phyloP scores from a whole-genome alignment of 2,329 filamentous ascomycete species.

The Monilinia vaccinii-corymbosi region DNA sequence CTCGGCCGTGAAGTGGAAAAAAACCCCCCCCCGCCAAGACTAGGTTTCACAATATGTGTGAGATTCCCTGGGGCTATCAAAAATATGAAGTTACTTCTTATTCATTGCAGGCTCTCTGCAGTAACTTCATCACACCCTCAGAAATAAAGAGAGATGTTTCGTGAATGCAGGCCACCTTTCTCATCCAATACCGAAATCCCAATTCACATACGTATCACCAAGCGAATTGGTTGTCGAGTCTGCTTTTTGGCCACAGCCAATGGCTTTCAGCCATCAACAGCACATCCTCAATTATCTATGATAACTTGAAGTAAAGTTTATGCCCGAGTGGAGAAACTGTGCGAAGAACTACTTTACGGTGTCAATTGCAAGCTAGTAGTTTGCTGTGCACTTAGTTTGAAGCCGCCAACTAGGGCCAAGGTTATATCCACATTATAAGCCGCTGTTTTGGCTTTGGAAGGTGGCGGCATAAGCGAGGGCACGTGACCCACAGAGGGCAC shows the following conservation, averaged over 20 bases:
- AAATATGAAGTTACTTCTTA: background rate
- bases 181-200: background rate
- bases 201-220: background rate
- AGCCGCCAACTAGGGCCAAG: background rate
- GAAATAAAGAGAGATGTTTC: background rate
- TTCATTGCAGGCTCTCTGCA: background rate
- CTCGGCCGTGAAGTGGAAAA: background rate
- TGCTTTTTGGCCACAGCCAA: background rate
- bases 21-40: background rate
- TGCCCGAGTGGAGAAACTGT: background rate
- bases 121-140: background rate
- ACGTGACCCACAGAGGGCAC: too few relatives aligned
- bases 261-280: too few relatives aligned
- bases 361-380: background rate
- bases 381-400: background rate
- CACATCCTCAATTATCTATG: background rate
- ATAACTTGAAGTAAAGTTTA: background rate
- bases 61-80: too few relatives aligned
- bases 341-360: background rate
- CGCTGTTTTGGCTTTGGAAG: background rate
- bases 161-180: background rate
- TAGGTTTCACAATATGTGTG: background rate
- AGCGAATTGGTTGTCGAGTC: background rate
- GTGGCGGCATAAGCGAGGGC: too few relatives aligned
- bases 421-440: background rate